phyloP scores from a whole-genome alignment of 306 rosid genomes.

The Trifolium fragiferum region DNA sequence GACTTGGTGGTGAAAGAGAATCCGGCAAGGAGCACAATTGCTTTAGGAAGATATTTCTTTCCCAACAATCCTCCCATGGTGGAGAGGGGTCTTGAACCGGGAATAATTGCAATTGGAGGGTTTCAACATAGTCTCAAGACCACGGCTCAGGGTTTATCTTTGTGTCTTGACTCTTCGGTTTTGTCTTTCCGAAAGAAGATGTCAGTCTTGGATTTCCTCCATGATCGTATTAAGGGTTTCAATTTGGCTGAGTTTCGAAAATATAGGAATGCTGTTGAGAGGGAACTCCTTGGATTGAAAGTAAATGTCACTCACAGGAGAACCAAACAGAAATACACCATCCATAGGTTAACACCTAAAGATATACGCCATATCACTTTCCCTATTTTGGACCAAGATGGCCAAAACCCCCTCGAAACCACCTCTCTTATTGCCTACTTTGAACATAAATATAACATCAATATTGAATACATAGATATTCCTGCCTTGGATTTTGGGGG shows the following conservation, averaged over 20 bases:
- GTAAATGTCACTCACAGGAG: slow-evolving; percentile 67
- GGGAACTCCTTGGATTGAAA: slow-evolving; percentile 49
- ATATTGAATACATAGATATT: slow-evolving; percentile 43
- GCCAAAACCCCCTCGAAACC: slow-evolving; percentile 29
- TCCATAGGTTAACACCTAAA: slow-evolving; percentile 42
- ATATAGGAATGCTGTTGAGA: slow-evolving; percentile 40
- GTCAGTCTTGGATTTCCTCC: slow-evolving; percentile 59
- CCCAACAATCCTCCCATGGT: slow-evolving; percentile 27
- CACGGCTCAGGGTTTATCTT: slow-evolving; percentile 63
- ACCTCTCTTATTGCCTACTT: slow-evolving; percentile 50
- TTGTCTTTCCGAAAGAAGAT: slow-evolving; percentile 57
- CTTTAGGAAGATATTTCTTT: slow-evolving; percentile 59
- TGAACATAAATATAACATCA: slow-evolving; percentile 29
- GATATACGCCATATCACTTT: slow-evolving; percentile 44
- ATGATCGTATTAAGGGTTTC: slow-evolving; percentile 12
- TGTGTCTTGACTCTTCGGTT: slow-evolving; percentile 72
- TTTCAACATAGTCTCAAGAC: slow-evolving; percentile 68
- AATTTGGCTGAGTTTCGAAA: slow-evolving; percentile 30
- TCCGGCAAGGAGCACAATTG: slow-evolving; percentile 49
- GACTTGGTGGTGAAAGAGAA: slow-evolving; percentile 74
- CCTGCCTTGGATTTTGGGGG: slow-evolving; percentile 63
- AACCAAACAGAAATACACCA: slow-evolving; percentile 55
- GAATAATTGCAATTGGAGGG: slow-evolving; percentile 59
- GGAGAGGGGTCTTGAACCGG: slow-evolving; percentile 42
- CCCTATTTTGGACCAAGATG: slow-evolving; percentile 37